Conservation (phyloP, 108 stramenopile species). For the Cyclotella baltica region DNA sequence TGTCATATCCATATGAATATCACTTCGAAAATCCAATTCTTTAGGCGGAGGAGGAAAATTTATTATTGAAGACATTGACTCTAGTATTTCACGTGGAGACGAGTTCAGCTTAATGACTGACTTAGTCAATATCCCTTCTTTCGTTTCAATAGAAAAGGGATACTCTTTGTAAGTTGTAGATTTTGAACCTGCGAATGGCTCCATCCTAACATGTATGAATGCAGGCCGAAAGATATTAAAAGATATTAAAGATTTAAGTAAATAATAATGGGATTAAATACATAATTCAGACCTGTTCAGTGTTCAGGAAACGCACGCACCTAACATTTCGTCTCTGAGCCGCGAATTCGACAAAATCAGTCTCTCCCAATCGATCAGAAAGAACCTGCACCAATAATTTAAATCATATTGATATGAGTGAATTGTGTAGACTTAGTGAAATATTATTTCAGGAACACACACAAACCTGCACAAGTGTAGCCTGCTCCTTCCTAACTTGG, state of each 20-base stretch:
- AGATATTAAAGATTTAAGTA: too few species aligned
- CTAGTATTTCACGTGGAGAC: constrained; percentile 63
- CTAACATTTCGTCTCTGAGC: not conserved
- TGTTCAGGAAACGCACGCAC: not conserved
- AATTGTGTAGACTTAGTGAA: too few species aligned
- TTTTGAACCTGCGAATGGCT: not conserved
- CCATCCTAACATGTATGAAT: not conserved
- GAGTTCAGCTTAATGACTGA: constrained; percentile 60
- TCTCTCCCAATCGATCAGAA: constrained; percentile 54
- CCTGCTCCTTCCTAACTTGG: constrained; percentile 68
- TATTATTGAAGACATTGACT: constrained; percentile 60
- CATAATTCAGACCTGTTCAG: not conserved
- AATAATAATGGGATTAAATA: not conserved
- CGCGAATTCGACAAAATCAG: constrained; percentile 66
- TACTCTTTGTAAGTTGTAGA: constrained; percentile 9
- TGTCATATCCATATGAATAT: not conserved
- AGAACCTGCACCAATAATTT: constrained; percentile 76
- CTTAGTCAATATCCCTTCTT: constrained; percentile 69
- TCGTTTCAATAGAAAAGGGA: constrained; percentile 68
- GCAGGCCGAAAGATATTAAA: not conserved
- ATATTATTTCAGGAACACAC: too few species aligned
- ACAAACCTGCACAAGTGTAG: constrained; percentile 68
- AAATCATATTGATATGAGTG: too few species aligned
- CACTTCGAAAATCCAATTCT: not conserved
- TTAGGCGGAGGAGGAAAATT: constrained; percentile 52